Base-by-base conservation (phyloP, 371 early-diverging fungal genomes). In the Fennellomyces sp. region DNA sequence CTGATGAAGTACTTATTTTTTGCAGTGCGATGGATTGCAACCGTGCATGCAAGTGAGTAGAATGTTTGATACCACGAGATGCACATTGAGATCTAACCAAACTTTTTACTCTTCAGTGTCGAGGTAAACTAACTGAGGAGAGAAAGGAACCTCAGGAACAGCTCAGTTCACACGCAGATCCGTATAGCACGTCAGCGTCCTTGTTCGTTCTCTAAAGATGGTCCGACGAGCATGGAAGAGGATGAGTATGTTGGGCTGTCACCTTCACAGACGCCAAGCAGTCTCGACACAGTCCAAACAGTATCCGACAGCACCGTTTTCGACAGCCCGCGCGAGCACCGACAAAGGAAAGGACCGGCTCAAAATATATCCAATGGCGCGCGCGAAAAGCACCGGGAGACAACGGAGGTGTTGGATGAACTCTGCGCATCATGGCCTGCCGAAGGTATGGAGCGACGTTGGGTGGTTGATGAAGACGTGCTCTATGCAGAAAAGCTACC, bases 21-120 rank as follows among this genome's bases (percentile, higher is more conserved):
- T 56, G 13, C 58, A 80, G 81, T 80, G 81, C 28, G 81, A 80
- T 75, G 81, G 81, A 17, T 52, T 80, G 6, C 81, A 75, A 26
- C 81, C 81, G 25, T 80, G 81, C 63, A 80, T 80, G 81, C 81
- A 80, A 78, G 81, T 80, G 73, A 54, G 52, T 27, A 13, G 21
- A 26, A 17, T 5, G 27, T 30, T 15, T 17, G n/a, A 27, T 30
- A 21, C 8, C 19, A 8, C 11, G 17, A 30, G n/a, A n/a, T n/a
- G n/a, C 7, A 8, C 21, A 21, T 21, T 29, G 27, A 42, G 17
- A 50, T 12, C 56, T 61, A 31, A 58, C n/a, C 31, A 21, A 27
- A 17, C 42, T 49, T 19, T 33, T 53, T 33, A 21, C 31, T 26
- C 2, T 26, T 31, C 29, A 42, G 27, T 56, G 57, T 33, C 17